Percentiles rank a stretch among this genome's conserved stretches.
Conservation (phyloP, 2,329 filamentous ascomycete genomes). For the Phialophora macrospora region DNA sequence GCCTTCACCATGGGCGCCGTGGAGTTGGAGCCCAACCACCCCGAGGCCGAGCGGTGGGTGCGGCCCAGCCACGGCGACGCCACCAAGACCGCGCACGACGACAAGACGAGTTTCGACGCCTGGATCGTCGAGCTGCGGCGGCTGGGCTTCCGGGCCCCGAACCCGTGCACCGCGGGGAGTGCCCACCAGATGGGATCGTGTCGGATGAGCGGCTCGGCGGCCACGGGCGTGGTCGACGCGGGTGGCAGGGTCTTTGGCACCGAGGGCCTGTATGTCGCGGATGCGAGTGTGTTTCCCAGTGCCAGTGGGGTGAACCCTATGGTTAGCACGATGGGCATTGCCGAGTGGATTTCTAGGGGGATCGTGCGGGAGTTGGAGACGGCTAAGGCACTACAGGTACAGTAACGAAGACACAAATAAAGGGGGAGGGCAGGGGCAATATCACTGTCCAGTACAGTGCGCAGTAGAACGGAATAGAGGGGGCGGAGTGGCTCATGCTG, state of each 20-base stretch:
- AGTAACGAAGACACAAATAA: background rate
- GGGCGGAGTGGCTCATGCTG: background rate
- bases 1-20: constrained; percentile 76
- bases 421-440: background rate
- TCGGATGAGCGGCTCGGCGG: constrained; percentile 52
- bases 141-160: constrained; percentile 54
- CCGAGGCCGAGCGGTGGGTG: constrained; percentile 68
- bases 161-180: constrained; percentile 48
- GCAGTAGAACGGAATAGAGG: background rate
- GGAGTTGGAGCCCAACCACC: constrained; percentile 74
- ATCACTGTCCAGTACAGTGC: background rate
- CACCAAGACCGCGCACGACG: constrained; percentile 33
- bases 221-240: constrained; percentile 52
- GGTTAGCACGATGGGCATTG: constrained; percentile 58
- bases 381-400: background rate
- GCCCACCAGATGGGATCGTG: constrained; percentile 60
- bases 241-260: constrained; percentile 55
- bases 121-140: constrained; percentile 60
- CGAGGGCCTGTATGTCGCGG: constrained; percentile 54
- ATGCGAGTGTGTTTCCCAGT: constrained; percentile 57
- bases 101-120: constrained; percentile 55
- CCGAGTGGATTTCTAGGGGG: constrained; percentile 52
- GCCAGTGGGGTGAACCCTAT: constrained; percentile 59
- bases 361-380: constrained; percentile 36
- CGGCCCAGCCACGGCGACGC: constrained; percentile 42